Base-by-base conservation (phyloP, 2,329 filamentous ascomycete species). In the Sporothrix euskadiensis region DNA sequence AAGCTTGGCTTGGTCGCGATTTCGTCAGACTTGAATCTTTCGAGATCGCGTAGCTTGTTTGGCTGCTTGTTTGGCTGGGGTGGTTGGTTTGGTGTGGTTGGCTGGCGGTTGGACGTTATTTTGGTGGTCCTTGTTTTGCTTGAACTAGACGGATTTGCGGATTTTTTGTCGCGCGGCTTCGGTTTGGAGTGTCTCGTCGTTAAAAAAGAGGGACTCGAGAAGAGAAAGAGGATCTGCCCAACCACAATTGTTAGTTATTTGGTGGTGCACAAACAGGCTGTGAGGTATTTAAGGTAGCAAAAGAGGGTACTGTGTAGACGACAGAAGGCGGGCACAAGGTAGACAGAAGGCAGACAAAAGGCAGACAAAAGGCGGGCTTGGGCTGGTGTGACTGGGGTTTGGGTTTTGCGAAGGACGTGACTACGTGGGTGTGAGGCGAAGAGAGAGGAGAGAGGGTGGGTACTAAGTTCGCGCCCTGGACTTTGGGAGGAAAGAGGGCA, bases 151-250 rank as follows among this genome's bases (percentile, higher is more conserved):
- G 47, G 14, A 10, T 39, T 61, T 6, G 35, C 35, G 35, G 57
- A 12, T 35, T 41, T 41, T 63, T 41, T 63, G 57, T 63, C 35
- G 57, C 57, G 57, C 57, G 32, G 16, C 35, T 63, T 66, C 47
- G 71, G 4, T 69, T 56, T 54, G n/a, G 32, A 59, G 71, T 22
- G n/a, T 61, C 32, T 54, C n/a, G 41, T 54, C n/a, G 41, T 32
- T 26, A 32, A n/a, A 26, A 65, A 16, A 44, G 14, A 19, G 41
- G 7, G 44, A 73, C 69, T 73, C 57, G 66, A 59, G 35, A 68
- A 47, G n/a, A 22, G 22, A 9, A 68, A 57, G 52, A 77, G 77
- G 78, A 82, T 81, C 83, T 85, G 80, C 80, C 78, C 81, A 83
- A 83, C 82, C 81, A 83, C 77, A 80, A 74, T 76, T 52, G 59